phyloP scores from a whole-genome alignment of 1,284 basidiomycete genomes.

The Mycocalia duriaeana region DNA sequence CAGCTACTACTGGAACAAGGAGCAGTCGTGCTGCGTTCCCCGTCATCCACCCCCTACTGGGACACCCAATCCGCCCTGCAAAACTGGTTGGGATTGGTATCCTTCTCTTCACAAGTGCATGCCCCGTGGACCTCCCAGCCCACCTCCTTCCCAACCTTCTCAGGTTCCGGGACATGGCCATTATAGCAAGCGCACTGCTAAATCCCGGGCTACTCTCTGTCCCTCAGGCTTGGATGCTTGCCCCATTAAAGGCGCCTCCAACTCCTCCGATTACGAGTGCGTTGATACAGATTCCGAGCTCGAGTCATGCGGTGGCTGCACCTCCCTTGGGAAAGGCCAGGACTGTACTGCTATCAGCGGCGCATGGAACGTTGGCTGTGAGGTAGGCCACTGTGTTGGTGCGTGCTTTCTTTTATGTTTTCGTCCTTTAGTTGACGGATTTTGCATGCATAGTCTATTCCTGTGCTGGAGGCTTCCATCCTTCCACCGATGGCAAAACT shows the following conservation, averaged over 20 bases:
- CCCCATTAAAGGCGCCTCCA: slow-evolving; percentile 42
- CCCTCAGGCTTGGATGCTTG: slow-evolving; percentile 57
- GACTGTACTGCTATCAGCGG: slow-evolving; percentile 68
- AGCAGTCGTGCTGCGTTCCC: slow-evolving; percentile 47
- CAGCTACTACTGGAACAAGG: slow-evolving; percentile 38
- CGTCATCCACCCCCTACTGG: slow-evolving; percentile 22
- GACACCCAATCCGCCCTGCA: slow-evolving; percentile 46
- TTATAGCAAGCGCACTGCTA: slow-evolving; percentile 27
- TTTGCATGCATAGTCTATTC: slow-evolving; percentile 43
- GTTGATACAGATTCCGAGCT: slow-evolving; percentile 52
- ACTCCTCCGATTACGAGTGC: slow-evolving; percentile 58
- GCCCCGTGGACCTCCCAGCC: slow-evolving; percentile 29
- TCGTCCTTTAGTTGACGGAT: slow-evolving; percentile 5
- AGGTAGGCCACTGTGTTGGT: slow-evolving; percentile 53
- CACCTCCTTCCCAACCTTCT: slow-evolving; percentile 33
- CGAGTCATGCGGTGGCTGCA: slow-evolving; percentile 72
- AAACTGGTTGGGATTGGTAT: slow-evolving; percentile 43
- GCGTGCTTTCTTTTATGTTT: slow-evolving; percentile 19
- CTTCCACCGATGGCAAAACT: slow-evolving; percentile 42
- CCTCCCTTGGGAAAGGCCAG: slow-evolving; percentile 53
- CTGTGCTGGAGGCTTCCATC: slow-evolving; percentile 52
- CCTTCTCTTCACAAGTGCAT: slow-evolving; percentile 35
- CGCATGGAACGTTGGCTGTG: slow-evolving; percentile 67
- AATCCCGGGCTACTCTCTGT: slow-evolving; percentile 45
- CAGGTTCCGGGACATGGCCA: slow-evolving; percentile 14